A percentile compares a stretch with the other conserved stretches of the same genome.
Conservation (phyloP, 768 basidiomycete species). For the Leucocoprinus sp. region DNA sequence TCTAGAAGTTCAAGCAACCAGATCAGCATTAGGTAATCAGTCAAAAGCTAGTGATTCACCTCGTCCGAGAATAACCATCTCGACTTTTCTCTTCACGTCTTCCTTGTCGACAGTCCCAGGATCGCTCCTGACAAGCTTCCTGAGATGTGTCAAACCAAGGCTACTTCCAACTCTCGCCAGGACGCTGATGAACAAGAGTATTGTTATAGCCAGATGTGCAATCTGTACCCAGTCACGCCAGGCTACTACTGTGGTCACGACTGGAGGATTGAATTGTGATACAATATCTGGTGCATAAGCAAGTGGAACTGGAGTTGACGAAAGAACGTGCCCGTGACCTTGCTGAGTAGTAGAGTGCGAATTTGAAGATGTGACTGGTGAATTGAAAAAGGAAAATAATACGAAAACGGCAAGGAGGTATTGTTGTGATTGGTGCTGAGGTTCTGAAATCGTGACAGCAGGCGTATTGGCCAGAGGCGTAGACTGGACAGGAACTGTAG, state of each 20-base stretch:
- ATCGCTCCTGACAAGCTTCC: constrained; percentile 11
- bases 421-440: constrained; percentile 37
- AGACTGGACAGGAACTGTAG: constrained; percentile 12
- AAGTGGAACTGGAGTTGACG: constrained; percentile 34
- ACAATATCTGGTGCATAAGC: constrained; percentile 27
- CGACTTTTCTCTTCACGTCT: constrained; percentile 11
- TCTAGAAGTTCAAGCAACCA: neutral
- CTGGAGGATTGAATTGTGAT: constrained; percentile 19
- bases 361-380: constrained; percentile 44
- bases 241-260: constrained; percentile 19
- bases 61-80: constrained; percentile 13
- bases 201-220: constrained; percentile 59
- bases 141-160: constrained; percentile 17
- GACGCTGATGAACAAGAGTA: constrained; percentile 53
- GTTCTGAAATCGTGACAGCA: constrained; percentile 16
- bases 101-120: neutral
- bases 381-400: constrained; percentile 81
- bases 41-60: constrained; percentile 17
- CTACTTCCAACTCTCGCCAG: constrained; percentile 27
- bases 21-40: neutral
- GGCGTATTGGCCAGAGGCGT: constrained; percentile 15
- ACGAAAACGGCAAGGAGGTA: constrained; percentile 80
- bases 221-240: constrained; percentile 50
- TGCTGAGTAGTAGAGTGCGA: constrained; percentile 28
- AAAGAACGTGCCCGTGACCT: constrained; percentile 40